Evolutionary conservation across 2,329 filamentous ascomycete genomes (phyloP).

Genomic region (Neurospora sp.): DNA sequence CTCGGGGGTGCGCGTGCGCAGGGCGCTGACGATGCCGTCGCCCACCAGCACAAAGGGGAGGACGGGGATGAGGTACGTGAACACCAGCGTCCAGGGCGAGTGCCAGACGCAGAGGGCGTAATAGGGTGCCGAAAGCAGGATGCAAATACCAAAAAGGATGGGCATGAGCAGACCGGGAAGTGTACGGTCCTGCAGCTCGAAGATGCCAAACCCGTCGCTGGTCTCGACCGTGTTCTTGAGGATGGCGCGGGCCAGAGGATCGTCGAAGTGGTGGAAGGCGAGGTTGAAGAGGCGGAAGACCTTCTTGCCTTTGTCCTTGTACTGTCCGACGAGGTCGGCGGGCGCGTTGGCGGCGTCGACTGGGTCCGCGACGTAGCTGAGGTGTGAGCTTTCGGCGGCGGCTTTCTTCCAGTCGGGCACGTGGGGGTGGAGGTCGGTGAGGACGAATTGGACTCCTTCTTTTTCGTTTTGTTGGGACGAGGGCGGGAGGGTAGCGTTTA

Average conservation of each 20-base stretch:
- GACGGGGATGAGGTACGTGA: constrained; percentile 57
- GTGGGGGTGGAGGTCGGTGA: constrained; percentile 59
- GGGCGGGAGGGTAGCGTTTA: constrained; percentile 38
- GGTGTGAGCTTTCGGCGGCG: constrained; percentile 39
- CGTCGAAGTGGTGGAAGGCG: constrained; percentile 69
- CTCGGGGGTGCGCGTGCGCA: constrained; percentile 56
- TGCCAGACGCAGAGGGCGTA: constrained; percentile 40
- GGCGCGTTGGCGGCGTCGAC: constrained; percentile 58
- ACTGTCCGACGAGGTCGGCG: constrained; percentile 30
- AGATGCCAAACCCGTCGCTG: constrained; percentile 59
- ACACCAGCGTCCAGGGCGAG: constrained; percentile 48
- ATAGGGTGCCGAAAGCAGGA: constrained; percentile 41
- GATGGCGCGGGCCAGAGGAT: constrained; percentile 49
- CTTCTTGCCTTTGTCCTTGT: constrained; percentile 29
- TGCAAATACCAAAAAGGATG: constrained; percentile 41
- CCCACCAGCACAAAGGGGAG: constrained; percentile 58
- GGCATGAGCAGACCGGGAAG: constrained; percentile 44
- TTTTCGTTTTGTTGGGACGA: neutral
- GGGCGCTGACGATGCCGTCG: constrained; percentile 58
- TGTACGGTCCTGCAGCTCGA: constrained; percentile 63
- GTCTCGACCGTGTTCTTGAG: constrained; percentile 55
- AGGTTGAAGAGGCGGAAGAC: constrained; percentile 65
- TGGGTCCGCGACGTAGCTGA: constrained; percentile 49
- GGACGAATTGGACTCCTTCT: constrained; percentile 43
- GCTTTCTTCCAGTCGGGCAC: constrained; percentile 48